These are phyloP conservation scores for Brachypodium distachyon DNA, from an alignment of 202 grass and related monocot genomes.

Conservation along the genomic window DNA sequence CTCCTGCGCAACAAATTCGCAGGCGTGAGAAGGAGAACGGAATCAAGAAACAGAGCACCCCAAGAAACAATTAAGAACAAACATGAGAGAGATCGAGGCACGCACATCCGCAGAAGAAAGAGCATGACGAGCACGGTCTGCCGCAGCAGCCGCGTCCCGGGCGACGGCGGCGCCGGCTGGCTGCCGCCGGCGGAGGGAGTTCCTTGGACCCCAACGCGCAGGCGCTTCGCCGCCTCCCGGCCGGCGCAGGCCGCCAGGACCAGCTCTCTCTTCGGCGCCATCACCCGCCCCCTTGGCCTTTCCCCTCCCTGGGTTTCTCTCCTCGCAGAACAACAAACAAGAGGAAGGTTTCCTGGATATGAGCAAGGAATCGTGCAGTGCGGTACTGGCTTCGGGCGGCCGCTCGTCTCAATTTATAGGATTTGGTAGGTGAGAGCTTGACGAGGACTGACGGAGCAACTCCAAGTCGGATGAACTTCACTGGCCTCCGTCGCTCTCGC, in stretches of 20 bases:
- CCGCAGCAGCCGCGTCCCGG: background rate
- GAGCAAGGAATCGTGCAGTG: too few relatives aligned
- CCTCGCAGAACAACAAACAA: background rate
- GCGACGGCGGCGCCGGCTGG: background rate
- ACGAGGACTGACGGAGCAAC: background rate
- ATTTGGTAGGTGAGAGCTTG: background rate
- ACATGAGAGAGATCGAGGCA: background rate
- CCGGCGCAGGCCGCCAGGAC: background rate
- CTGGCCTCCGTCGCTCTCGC: background rate
- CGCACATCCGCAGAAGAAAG: background rate
- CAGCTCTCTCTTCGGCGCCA: slow-evolving; percentile 1
- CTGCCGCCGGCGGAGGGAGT: background rate
- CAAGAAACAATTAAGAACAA: background rate
- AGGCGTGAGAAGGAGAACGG: background rate
- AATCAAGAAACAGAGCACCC: background rate
- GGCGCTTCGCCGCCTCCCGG: background rate
- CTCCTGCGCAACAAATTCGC: background rate
- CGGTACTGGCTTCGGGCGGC: too few relatives aligned
- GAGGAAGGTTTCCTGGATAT: too few relatives aligned
- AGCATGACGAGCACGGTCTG: slow-evolving; percentile 3
- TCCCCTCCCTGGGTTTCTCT: background rate
- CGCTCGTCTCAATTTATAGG: too few relatives aligned
- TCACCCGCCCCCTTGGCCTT: background rate
- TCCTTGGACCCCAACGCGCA: background rate
- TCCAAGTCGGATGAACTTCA: background rate